Percentiles rank a stretch among this genome's conserved stretches.
phyloP scores from a whole-genome alignment of 202 grass and related monocot genomes.

The Schoenoplectus tabernaemontani region DNA sequence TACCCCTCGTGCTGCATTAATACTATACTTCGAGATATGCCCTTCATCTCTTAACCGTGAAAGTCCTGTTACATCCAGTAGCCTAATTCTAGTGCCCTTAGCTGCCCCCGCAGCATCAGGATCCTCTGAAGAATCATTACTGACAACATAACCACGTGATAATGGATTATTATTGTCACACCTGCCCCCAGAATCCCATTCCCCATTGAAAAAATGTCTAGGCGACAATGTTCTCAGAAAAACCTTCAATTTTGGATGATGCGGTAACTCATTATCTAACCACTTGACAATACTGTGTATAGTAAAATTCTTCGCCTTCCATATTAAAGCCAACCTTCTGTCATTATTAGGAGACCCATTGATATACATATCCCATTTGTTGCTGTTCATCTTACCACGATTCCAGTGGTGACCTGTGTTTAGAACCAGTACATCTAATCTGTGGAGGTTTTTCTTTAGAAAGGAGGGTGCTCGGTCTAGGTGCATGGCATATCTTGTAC shows the following conservation, averaged over 20 bases:
- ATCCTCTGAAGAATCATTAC: slow-evolving; percentile 50
- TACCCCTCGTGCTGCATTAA: slow-evolving; percentile 42
- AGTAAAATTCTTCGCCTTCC: slow-evolving; percentile 82
- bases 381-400: slow-evolving; percentile 64
- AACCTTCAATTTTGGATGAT: slow-evolving; percentile 45
- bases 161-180: slow-evolving; percentile 71
- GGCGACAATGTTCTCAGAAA: slow-evolving; percentile 74
- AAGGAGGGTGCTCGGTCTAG: slow-evolving; percentile 65
- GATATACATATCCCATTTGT: slow-evolving; percentile 81
- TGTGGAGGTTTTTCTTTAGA: slow-evolving; percentile 55
- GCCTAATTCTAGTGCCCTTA: slow-evolving; percentile 48
- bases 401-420: slow-evolving; percentile 97
- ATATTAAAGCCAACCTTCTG: slow-evolving; percentile 47
- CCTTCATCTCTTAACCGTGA: slow-evolving; percentile 72
- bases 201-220: slow-evolving; percentile 78
- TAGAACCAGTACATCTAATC: slow-evolving; percentile 63
- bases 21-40: slow-evolving; percentile 70
- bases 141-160: slow-evolving; percentile 51
- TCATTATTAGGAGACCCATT: slow-evolving; percentile 47
- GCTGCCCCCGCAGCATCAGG: slow-evolving; percentile 44
- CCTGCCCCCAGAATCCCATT: slow-evolving; percentile 62
- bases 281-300: slow-evolving; percentile 58
- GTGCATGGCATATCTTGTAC: slow-evolving; percentile 80
- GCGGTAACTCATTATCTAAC: slow-evolving; percentile 54
- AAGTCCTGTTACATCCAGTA: slow-evolving; percentile 73